Percentiles rank a stretch among this genome's conserved stretches.
phyloP scores from a whole-genome alignment of 192 early-diverging fungal species.

The Coemansia sp. region DNA sequence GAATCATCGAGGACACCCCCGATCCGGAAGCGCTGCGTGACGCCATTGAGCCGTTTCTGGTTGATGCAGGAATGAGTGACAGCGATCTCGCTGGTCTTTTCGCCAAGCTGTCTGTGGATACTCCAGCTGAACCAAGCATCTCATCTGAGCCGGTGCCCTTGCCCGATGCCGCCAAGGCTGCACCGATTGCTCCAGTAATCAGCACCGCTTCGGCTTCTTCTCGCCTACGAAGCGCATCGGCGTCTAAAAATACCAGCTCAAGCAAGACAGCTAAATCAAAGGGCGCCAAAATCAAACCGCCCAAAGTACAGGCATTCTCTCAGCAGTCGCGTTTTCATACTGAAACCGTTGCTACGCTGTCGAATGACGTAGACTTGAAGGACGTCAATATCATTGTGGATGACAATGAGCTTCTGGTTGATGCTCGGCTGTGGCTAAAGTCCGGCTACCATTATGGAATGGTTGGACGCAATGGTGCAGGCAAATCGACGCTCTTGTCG shows the following conservation, averaged over 20 bases:
- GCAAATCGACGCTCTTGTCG: slow-evolving; percentile 95
- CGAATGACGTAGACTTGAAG: slow-evolving; percentile 77
- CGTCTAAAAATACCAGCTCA: slow-evolving; percentile 10
- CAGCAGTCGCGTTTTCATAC: slow-evolving; percentile 83
- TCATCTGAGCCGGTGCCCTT: slow-evolving; percentile 9
- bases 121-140: slow-evolving; percentile 3
- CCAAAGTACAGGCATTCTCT: slow-evolving; percentile 64
- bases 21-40: slow-evolving; percentile 55
- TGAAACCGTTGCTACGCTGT: slow-evolving; percentile 74
- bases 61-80: slow-evolving; percentile 60
- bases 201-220: background rate
- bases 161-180: slow-evolving; percentile 1
- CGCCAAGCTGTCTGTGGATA: slow-evolving; percentile 23
- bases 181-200: background rate
- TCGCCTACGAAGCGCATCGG: slow-evolving; percentile 1
- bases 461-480: slow-evolving; percentile 91
- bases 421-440: slow-evolving; percentile 75
- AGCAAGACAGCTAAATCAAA: slow-evolving; percentile 19
- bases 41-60: slow-evolving; percentile 62
- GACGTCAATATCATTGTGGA: slow-evolving; percentile 74
- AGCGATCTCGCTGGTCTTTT: slow-evolving; percentile 54
- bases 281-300: slow-evolving; percentile 35
- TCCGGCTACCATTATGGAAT: slow-evolving; percentile 74
- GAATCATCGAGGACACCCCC: slow-evolving; percentile 45
- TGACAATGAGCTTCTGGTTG: slow-evolving; percentile 66